Conservation (phyloP, 176 grass and related monocot species). For the Triticum timopheevii region DNA sequence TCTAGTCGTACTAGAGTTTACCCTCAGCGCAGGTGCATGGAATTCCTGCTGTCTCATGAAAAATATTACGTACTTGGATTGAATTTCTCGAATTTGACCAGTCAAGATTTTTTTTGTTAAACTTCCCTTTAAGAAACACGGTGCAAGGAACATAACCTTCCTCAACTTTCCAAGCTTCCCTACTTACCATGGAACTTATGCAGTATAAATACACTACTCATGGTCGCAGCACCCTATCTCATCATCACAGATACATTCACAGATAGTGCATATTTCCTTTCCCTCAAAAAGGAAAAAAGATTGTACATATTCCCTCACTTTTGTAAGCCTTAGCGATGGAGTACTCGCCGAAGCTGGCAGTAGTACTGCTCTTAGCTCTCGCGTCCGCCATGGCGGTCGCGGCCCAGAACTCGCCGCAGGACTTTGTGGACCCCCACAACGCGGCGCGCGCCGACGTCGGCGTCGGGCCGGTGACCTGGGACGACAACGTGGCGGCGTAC, state of each 20-base stretch:
- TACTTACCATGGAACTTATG: too few species aligned
- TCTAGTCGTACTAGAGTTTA: neutral
- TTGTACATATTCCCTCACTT: neutral
- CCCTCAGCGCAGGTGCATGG: neutral
- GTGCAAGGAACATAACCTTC: neutral
- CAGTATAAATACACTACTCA: too few species aligned
- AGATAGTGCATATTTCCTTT: too few species aligned
- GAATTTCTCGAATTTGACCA: neutral
- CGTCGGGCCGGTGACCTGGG: conserved; percentile 41
- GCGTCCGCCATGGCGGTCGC: neutral
- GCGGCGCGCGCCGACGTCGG: conserved; percentile 14
- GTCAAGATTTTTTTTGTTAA: neutral
- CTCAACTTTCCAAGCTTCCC: too few species aligned
- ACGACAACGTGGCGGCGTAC: conserved; percentile 21
- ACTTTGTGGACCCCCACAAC: conserved; percentile 50
- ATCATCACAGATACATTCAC: neutral
- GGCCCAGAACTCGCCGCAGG: conserved; percentile 27
- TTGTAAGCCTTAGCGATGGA: neutral
- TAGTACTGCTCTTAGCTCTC: neutral
- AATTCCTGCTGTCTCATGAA: neutral
- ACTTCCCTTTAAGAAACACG: neutral
- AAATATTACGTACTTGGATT: too few species aligned
- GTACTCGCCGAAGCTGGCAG: neutral
- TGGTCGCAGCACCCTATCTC: neutral
- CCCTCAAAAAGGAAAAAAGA: too few species aligned